Evolutionary conservation across 352 stramenopile species (phyloP).

Genomic region (Phytophthora gonapodyides): DNA sequence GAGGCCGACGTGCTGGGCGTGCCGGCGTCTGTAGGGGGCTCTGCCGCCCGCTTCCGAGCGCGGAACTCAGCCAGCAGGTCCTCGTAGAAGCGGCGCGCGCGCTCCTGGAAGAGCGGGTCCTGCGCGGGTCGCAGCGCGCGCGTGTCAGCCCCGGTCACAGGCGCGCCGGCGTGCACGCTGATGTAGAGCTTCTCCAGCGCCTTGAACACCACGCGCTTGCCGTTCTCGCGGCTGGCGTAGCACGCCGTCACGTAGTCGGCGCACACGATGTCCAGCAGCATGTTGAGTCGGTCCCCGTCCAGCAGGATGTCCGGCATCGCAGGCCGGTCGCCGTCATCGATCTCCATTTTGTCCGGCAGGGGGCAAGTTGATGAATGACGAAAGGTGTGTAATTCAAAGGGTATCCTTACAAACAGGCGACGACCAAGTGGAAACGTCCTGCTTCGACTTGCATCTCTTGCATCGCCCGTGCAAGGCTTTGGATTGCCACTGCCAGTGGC

Average conservation of each 20-base stretch:
- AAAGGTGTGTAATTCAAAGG: slow-evolving; percentile 6
- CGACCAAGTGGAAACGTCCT: not conserved
- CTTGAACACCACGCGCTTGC: slow-evolving; percentile 75
- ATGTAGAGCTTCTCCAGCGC: slow-evolving; percentile 83
- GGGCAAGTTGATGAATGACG: slow-evolving; percentile 15
- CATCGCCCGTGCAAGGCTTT: slow-evolving; percentile 1
- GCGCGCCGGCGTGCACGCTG: slow-evolving; percentile 56
- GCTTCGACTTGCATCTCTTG: slow-evolving; percentile 11
- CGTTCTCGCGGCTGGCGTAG: slow-evolving; percentile 86
- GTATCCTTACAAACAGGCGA: slow-evolving; percentile 27
- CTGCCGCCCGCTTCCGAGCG: slow-evolving; percentile 30
- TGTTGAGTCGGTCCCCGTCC: slow-evolving; percentile 77
- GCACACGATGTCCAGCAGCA: slow-evolving; percentile 87
- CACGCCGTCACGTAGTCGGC: slow-evolving; percentile 87
- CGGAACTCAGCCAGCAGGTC: slow-evolving; percentile 60
- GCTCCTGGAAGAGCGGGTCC: slow-evolving; percentile 55
- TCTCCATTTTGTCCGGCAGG: slow-evolving; percentile 2
- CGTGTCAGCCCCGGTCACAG: slow-evolving; percentile 23
- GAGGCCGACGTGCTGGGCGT: slow-evolving; percentile 18
- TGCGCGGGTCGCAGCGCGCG: slow-evolving; percentile 36
- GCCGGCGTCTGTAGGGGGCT: slow-evolving; percentile 20
- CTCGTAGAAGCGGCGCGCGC: slow-evolving; percentile 59
- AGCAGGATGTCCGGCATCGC: slow-evolving; percentile 64
- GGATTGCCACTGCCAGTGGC: slow-evolving; percentile 4
- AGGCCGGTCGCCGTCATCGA: slow-evolving; percentile 32